Conservation (phyloP, 305 asterid genomes). For the Petunia hybrid region DNA sequence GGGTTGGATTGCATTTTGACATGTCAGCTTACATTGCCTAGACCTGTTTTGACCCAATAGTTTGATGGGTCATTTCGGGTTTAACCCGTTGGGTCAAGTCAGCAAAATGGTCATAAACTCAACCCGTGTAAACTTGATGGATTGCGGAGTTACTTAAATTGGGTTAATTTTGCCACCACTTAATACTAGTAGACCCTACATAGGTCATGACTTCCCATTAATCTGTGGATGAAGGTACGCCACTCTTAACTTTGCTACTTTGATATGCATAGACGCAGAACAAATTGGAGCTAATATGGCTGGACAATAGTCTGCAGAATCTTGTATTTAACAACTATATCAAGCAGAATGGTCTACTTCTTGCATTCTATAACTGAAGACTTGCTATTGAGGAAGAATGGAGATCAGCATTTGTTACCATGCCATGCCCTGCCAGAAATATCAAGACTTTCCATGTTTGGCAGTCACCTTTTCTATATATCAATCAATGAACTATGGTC, state of each 20-base stretch:
- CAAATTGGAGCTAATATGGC: not conserved
- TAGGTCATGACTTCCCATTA: not conserved
- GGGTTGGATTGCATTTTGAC: too few species aligned
- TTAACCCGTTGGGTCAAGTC: too few species aligned
- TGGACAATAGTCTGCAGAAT: not conserved
- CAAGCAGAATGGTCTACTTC: not conserved
- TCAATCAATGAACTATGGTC: not conserved
- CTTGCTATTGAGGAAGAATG: not conserved
- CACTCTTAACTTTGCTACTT: not conserved
- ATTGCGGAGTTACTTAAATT: too few species aligned
- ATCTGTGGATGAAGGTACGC: not conserved
- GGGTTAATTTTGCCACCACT: too few species aligned
- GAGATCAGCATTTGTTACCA: not conserved
- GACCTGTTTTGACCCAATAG: too few species aligned
- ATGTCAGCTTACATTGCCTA: too few species aligned
- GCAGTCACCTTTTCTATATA: conserved; percentile 15
- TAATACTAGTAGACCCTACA: too few species aligned
- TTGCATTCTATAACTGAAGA: not conserved
- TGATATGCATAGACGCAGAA: not conserved
- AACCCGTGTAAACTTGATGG: too few species aligned
- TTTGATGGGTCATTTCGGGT: too few species aligned
- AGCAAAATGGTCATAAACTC: too few species aligned
- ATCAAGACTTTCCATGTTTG: not conserved
- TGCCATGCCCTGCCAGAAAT: not conserved
- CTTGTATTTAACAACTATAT: not conserved